Conservation (phyloP, 2,329 filamentous ascomycete genomes). For the Alternaria ethzedia region DNA sequence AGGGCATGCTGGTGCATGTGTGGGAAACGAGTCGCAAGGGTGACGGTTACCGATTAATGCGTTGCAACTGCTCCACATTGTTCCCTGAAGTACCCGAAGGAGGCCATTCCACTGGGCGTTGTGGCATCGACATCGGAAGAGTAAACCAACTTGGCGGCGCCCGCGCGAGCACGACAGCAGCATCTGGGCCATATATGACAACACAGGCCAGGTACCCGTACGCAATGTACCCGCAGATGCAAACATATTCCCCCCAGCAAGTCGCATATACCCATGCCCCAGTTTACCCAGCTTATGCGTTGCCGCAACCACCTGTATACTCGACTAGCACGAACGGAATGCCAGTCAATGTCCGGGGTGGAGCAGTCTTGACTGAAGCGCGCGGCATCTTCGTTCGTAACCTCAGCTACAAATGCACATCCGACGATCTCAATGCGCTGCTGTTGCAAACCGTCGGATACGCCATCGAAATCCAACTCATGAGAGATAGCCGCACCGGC, state of each 20-base stretch:
- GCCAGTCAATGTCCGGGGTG: constrained; percentile 47
- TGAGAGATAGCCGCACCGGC: constrained; percentile 31
- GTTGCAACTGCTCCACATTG: constrained; percentile 43
- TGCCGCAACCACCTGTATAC: constrained; percentile 32
- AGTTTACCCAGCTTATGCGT: constrained; percentile 25
- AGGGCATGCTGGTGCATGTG: constrained; percentile 40
- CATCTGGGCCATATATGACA: constrained; percentile 23
- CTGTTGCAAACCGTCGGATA: constrained; percentile 35
- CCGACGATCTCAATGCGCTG: constrained; percentile 34
- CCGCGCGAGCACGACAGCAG: constrained; percentile 5
- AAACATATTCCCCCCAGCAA: constrained; percentile 23
- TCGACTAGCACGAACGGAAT: constrained; percentile 41
- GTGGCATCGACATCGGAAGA: constrained; percentile 38
- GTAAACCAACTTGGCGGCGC: constrained; percentile 30
- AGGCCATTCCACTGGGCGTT: constrained; percentile 36
- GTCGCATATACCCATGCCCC: constrained; percentile 22
- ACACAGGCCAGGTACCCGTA: constrained; percentile 31
- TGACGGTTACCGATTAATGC: constrained; percentile 35
- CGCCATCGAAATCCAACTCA: constrained; percentile 34
- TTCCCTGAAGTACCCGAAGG: constrained; percentile 34
- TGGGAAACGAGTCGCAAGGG: constrained; percentile 40
- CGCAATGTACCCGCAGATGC: constrained; percentile 26
- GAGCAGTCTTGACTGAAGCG: constrained; percentile 45
- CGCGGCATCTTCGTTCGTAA: constrained; percentile 47
- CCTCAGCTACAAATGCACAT: constrained; percentile 35